Percentiles rank a stretch among this genome's conserved stretches.
Evolutionary conservation across 2,329 filamentous ascomycete species (phyloP).

Genomic region (Fusarium sp.): DNA sequence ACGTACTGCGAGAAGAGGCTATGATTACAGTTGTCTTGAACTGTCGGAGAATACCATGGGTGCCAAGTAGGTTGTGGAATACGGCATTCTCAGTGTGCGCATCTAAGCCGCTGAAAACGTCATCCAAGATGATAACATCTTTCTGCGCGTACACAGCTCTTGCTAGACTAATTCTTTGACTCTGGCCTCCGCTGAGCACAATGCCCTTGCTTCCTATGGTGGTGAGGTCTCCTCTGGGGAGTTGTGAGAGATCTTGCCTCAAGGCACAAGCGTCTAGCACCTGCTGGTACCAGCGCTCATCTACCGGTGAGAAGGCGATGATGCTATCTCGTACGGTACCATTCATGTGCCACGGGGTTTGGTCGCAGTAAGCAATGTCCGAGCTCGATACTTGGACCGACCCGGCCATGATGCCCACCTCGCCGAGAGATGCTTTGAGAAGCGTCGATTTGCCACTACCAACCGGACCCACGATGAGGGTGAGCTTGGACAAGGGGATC

Average conservation of each 20-base stretch:
- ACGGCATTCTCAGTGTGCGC: conserved; percentile 45
- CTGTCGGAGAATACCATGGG: conserved; percentile 41
- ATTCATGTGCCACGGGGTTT: conserved; percentile 51
- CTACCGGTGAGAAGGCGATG: conserved; percentile 44
- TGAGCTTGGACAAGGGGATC: conserved; percentile 17
- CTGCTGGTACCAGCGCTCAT: conserved; percentile 49
- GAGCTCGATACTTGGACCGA: conserved; percentile 16
- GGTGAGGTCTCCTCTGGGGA: conserved; percentile 53
- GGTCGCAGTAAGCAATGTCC: conserved; percentile 43
- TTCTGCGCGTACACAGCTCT: conserved; percentile 51
- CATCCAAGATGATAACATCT: conserved; percentile 48
- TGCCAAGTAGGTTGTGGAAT: conserved; percentile 45
- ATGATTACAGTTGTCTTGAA: conserved; percentile 25
- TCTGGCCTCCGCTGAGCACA: conserved; percentile 57
- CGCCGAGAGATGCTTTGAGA: conserved; percentile 51
- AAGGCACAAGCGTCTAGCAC: conserved; percentile 48
- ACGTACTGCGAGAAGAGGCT: conserved; percentile 33
- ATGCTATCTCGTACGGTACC: conserved; percentile 54
- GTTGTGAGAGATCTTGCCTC: conserved; percentile 44
- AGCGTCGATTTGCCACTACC: conserved; percentile 57
- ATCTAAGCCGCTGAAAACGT: conserved; percentile 54
- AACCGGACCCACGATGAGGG: conserved; percentile 53
- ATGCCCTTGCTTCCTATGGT: conserved; percentile 56
- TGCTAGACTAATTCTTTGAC: conserved; percentile 52
- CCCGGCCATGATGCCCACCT: conserved; percentile 33